Conservation (phyloP, 2,329 filamentous ascomycete species). For the Microcyclospora pomicola region DNA sequence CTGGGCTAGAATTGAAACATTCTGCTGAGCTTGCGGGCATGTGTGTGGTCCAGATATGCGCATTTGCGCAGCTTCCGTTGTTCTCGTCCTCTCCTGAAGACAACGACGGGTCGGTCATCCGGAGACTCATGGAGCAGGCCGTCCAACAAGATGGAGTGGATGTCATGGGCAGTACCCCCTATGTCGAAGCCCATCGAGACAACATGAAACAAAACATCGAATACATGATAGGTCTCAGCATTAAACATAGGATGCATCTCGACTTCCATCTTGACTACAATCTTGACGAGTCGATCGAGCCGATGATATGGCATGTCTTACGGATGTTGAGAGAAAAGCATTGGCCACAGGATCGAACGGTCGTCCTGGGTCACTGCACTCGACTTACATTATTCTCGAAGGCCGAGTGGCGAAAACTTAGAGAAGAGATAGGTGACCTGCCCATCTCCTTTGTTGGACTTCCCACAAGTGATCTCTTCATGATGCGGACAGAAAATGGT, state of each 20-base stretch:
- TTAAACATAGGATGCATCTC: constrained; percentile 40
- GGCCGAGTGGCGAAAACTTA: constrained; percentile 38
- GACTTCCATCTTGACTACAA: constrained; percentile 64
- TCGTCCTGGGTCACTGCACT: constrained; percentile 56
- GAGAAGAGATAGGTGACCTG: constrained; percentile 36
- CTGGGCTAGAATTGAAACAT: constrained; percentile 42
- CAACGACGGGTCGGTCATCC: constrained; percentile 36
- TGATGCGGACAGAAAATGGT: constrained; percentile 41
- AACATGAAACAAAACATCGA: constrained; percentile 44
- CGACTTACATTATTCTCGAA: constrained; percentile 44
- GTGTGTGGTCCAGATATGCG: constrained; percentile 52
- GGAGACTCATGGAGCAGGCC: constrained; percentile 35
- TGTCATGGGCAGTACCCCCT: constrained; percentile 54
- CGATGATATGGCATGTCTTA: constrained; percentile 43
- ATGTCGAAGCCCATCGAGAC: constrained; percentile 44
- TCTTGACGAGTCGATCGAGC: constrained; percentile 36
- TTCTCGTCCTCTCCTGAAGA: constrained; percentile 36
- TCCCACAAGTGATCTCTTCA: constrained; percentile 58
- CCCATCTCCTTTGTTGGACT: constrained; percentile 55
- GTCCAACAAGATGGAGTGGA: constrained; percentile 34
- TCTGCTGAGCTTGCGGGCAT: constrained; percentile 34
- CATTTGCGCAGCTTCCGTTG: constrained; percentile 57
- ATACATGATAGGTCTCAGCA: constrained; percentile 46
- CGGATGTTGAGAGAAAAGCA: constrained; percentile 33
- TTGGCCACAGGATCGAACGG: constrained; percentile 40